Evolutionary conservation across 495 filamentous ascomycete species (phyloP), one percentile per base, ranked within the genome.

Genomic region (Podospora anserina): DNA sequence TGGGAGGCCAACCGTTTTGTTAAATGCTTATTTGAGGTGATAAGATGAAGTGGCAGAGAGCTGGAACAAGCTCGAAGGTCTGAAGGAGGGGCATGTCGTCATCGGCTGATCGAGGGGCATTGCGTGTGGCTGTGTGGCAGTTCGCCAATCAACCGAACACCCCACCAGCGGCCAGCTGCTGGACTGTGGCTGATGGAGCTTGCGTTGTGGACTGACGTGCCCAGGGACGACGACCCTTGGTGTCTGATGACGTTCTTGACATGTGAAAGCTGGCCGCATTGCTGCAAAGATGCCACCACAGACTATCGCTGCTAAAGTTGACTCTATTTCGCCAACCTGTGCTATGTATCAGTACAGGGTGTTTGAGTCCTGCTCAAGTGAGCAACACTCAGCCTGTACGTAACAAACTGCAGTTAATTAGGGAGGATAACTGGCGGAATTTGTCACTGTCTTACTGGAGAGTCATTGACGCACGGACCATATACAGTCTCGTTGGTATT

Each of bases 21-120:
- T 20, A 26, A 26, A 58, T 19, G 23, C 23, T 58, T 58, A 5
- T 9, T 18, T 7, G 55, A 58, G 55, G 30, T 63, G 61, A 30
- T 32, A 63, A 63, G 61, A 63, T 63, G 61, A 63, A 39, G 61
- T 68, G 65, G 65, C 68, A 59, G 53, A 23, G 34, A 66, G 64
- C 64, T 55, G 67, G 60, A 66, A 56, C 49, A 18, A 59, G 49
- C 19, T 65, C 27, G 66, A 66, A 66, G 57, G n/a, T 13, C 34
- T 54, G 19, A 39, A 61, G 69, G 59, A 67, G 58, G 71, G 60
- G 66, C 57, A n/a, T 77, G 75, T 75, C 75, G 75, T 77, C 75
- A 77, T 77, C 69, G 49, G 66, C 63, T 67, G 65, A 71, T 62
- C 53, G 69, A 53, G 68, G 62, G 66, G 69, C 66, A 66, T 56